These are phyloP conservation scores for Xylaria castorea DNA, from an alignment of 495 filamentous ascomycete species.

Conservation along the genomic window DNA sequence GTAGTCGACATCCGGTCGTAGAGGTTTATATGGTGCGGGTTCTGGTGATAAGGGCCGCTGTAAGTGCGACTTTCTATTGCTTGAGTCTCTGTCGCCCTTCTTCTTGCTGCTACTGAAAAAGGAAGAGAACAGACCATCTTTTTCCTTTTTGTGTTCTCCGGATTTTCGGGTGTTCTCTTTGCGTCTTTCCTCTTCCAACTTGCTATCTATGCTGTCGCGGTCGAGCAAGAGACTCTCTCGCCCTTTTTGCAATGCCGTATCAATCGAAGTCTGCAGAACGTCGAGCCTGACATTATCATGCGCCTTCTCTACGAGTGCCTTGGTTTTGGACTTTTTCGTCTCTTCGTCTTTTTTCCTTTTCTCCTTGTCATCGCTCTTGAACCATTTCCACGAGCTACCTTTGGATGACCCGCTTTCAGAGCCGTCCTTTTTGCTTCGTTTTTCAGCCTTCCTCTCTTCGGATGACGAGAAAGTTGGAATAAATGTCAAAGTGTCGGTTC, in stretches of 20 bases:
- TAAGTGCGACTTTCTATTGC: constrained; percentile 73
- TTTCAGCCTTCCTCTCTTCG: constrained; percentile 66
- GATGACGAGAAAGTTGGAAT: constrained; percentile 75
- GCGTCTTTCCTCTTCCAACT: constrained; percentile 80
- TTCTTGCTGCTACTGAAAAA: constrained; percentile 88
- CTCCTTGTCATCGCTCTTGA: constrained; percentile 65
- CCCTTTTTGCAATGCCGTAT: constrained; percentile 63
- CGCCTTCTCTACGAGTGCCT: constrained; percentile 59
- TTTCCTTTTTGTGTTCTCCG: constrained; percentile 86
- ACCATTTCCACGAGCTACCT: constrained; percentile 44
- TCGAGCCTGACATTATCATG: constrained; percentile 82
- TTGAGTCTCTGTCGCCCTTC: constrained; percentile 73
- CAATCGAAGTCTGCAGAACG: constrained; percentile 81
- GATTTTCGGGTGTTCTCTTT: constrained; percentile 80
- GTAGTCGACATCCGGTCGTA: constrained; percentile 88
- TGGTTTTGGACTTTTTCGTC: constrained; percentile 62
- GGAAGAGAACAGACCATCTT: constrained; percentile 82
- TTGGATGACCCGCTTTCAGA: constrained; percentile 50
- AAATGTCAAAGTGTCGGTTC: constrained; percentile 81
- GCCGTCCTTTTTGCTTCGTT: constrained; percentile 72
- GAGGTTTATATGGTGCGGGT: constrained; percentile 67
- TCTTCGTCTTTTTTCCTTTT: constrained; percentile 65
- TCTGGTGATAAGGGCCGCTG: constrained; percentile 81
- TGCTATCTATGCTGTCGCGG: constrained; percentile 72
- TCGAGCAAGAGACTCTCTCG: constrained; percentile 85